Base-by-base conservation (phyloP, 495 filamentous ascomycete genomes). In the Neurospora sp. region DNA sequence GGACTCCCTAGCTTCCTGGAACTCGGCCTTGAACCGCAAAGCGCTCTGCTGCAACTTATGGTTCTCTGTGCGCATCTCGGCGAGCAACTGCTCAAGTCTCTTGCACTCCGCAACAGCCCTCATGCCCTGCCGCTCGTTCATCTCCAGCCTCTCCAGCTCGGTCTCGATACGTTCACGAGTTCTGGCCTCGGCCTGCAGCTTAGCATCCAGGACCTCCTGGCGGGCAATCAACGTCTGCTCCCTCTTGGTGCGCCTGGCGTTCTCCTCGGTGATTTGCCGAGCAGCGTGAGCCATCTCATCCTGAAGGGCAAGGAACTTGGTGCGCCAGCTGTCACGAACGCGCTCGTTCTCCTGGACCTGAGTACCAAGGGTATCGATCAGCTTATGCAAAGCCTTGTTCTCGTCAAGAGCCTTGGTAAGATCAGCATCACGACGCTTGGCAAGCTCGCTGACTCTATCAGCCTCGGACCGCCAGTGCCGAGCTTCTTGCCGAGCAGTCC, bases 341-440 rank as follows among this genome's bases (percentile, higher is more conserved):
- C 89, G 88, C 79, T 92, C 89, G 79, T 90, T 93, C 81, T 98
- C 94, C 82, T 97, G 90, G 70, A 97, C 89, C 77, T 97, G 93
- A 59, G 86, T 84, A 73, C 88, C 87, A 73, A 95, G 84, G 6
- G 87, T 88, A 74, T 90, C 87, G 76, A 96, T 88, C 36, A 88
- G 89, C 74, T 88, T 90, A 71, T 85, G 87, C 10, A 94, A 80
- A 48, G 87, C 83, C 76, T 82, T 85, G 74, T 83, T 86, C 73
- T 86, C 83, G 40, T 82, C 82, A 15, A 83, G 73, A 4, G 82
- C 75, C 15, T 84, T 78, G 15, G 76, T 73, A 37, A 86, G 80
- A 15, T 85, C 83, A 31, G 80, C 81, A 39, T 82, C 80, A 71
- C 81, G 82, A n/a, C 81, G 81, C 48, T 79, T 79, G 40, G 82